phyloP scores from a whole-genome alignment of 2,329 filamentous ascomycete species.

The Torrubiellomyces zombiae region DNA sequence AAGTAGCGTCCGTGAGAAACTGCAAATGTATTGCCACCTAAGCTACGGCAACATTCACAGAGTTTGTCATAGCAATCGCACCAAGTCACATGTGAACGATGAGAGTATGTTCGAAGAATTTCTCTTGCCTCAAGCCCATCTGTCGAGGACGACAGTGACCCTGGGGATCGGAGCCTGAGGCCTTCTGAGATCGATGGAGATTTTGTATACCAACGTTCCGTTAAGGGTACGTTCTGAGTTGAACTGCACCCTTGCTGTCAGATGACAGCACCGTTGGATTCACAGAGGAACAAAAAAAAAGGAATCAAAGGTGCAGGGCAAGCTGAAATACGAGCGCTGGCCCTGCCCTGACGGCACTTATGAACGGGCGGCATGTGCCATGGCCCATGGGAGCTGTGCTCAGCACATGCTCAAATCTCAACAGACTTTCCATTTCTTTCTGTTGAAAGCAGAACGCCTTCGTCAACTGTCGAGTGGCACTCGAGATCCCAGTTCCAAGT shows the following conservation, averaged over 20 bases:
- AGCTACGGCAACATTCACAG: too few species aligned
- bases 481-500: too few species aligned
- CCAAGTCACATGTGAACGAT: not conserved
- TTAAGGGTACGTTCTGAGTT: slow-evolving; percentile 57
- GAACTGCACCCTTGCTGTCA: slow-evolving; percentile 56
- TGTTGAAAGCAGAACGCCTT: too few species aligned
- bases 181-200: slow-evolving; percentile 21
- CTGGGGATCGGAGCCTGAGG: slow-evolving; percentile 14
- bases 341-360: too few species aligned
- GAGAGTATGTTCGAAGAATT: slow-evolving; percentile 21
- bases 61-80: too few species aligned
- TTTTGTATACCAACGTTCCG: slow-evolving; percentile 63
- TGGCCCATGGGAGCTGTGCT: too few species aligned
- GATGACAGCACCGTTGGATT: slow-evolving; percentile 58
- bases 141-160: slow-evolving; percentile 10
- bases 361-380: too few species aligned
- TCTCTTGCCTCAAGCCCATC: slow-evolving; percentile 24
- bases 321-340: not conserved
- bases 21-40: too few species aligned
- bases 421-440: too few species aligned
- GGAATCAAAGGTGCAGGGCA: not conserved
- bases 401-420: too few species aligned
- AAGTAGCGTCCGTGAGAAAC: too few species aligned
- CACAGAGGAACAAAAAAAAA: not conserved
- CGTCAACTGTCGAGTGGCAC: too few species aligned